Percentiles rank a stretch among this genome's conserved stretches.
These are phyloP conservation scores for Candolleomyces aberdarensis DNA, from an alignment of 768 basidiomycete genomes.

Conservation along the genomic window DNA sequence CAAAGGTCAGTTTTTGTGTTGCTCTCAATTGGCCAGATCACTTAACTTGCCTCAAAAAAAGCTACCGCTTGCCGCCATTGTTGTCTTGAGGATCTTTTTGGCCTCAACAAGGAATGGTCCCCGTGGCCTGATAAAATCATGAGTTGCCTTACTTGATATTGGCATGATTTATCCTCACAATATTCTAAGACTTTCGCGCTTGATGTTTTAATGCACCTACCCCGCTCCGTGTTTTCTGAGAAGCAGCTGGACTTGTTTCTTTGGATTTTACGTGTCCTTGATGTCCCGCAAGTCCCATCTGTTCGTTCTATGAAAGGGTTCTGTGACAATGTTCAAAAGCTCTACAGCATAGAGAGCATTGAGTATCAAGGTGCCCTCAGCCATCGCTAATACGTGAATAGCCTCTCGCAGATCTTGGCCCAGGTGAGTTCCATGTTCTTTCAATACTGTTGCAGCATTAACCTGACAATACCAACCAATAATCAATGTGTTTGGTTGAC, in stretches of 20 bases:
- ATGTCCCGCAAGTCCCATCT: conserved; percentile 20
- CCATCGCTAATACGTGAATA: conserved; percentile 29
- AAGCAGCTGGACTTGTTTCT: conserved; percentile 25
- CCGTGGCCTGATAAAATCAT: not conserved
- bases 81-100: not conserved
- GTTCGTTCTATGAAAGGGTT: conserved; percentile 12
- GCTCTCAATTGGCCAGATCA: too few relatives aligned
- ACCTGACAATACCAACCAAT: too few relatives aligned
- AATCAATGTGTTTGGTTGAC: too few relatives aligned
- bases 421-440: conserved; percentile 20
- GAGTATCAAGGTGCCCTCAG: conserved; percentile 27
- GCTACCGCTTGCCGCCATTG: too few relatives aligned
- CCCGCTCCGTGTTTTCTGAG: conserved; percentile 26
- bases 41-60: too few relatives aligned
- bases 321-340: conserved; percentile 5
- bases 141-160: not conserved
- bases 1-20: too few relatives aligned
- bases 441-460: too few relatives aligned
- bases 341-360: conserved; percentile 26
- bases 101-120: not conserved
- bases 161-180: too few relatives aligned
- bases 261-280: conserved; percentile 21
- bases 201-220: conserved; percentile 28
- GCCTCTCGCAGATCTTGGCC: conserved; percentile 24
- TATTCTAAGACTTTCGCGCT: conserved; percentile 22